Base-by-base conservation (phyloP, 192 early-diverging fungal genomes). In the Thoreauomyces humboldtii region DNA sequence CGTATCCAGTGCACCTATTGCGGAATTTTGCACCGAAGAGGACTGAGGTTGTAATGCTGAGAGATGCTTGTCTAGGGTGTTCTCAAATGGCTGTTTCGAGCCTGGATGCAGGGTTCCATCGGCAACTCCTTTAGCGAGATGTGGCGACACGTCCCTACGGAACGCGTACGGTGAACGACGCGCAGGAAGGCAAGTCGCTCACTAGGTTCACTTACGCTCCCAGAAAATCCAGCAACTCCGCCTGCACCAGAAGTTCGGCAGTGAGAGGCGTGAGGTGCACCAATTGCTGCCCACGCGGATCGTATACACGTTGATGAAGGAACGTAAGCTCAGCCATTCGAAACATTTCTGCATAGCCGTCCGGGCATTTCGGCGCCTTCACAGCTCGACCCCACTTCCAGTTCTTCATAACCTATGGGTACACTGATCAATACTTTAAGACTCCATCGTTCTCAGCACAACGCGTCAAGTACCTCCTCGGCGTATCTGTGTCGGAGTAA, bases 261-360 rank as follows among this genome's bases (percentile, higher is more conserved):
- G 82, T 79, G 0, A 87, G 37, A 12, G 84, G 65, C 21, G 73
- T 83, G 25, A 97, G 73, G 43, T 80, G 80, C 2, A 78, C 83
- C 55, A 92, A 66, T 0, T 58, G 19, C 11, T 75, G 64, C 1
- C 67, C 38, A 0, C 44, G 41, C 0, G 91, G 88, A 61, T 93
- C 89, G 69, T 89, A 99, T 2, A 99, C 95, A 0, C 89, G 79
- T 57, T 97, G 95, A 69, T 93, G 89, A 35, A 86, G 67, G 75
- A 99, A 99, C 0, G 92, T 94, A 4, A 87, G 71, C 29, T 97
- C 89, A 1, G 97, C 95, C 27, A 82, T 72, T 17, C 69, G 64
- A 57, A 93, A 95, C 3, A 74, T 66, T 2, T 80, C 69, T 31
- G 81, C 76, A 58, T 99, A 99, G n/a, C 81, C 79, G 1, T 77